phyloP scores from a whole-genome alignment of 1,284 basidiomycete species.

The Cryptococcus wingfieldii region DNA sequence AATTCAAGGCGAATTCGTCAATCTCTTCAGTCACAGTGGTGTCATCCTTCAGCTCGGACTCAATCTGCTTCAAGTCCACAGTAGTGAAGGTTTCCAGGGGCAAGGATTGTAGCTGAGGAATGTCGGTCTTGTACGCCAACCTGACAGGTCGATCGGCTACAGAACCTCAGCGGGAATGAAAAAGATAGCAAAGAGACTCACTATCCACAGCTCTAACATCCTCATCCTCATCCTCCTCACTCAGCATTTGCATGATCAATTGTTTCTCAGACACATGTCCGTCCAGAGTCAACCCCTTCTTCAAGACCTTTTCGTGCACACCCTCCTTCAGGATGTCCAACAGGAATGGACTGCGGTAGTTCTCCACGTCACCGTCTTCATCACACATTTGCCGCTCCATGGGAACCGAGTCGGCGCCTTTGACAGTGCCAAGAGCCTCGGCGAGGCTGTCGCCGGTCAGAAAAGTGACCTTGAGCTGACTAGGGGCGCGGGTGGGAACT shows the following conservation, averaged over 20 bases:
- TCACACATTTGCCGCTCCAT: constrained; percentile 75
- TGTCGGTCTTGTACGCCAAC: constrained; percentile 81
- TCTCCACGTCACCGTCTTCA: constrained; percentile 80
- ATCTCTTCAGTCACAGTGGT: constrained; percentile 77
- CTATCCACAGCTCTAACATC: constrained; percentile 70
- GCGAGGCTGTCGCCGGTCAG: constrained; percentile 57
- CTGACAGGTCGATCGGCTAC: constrained; percentile 27
- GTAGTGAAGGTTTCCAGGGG: constrained; percentile 81
- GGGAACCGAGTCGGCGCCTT: constrained; percentile 79
- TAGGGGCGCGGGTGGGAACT: constrained; percentile 57
- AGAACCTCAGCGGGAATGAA: not conserved
- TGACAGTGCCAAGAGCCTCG: constrained; percentile 54
- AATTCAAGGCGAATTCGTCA: constrained; percentile 81
- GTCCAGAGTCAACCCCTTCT: constrained; percentile 27
- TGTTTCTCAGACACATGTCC: constrained; percentile 83
- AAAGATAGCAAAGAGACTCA: constrained; percentile 49
- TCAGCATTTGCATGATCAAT: constrained; percentile 90
- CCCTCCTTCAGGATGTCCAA: constrained; percentile 83
- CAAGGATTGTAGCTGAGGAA: constrained; percentile 73
- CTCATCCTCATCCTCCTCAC: constrained; percentile 60
- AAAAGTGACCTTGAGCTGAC: not conserved
- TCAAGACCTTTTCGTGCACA: constrained; percentile 58
- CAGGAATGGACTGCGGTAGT: constrained; percentile 85
- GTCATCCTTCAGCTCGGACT: constrained; percentile 82
- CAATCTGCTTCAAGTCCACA: constrained; percentile 83